These are phyloP conservation scores for Globisporangium ultimum DNA, from an alignment of 352 stramenopile genomes.

Conservation along the genomic window DNA sequence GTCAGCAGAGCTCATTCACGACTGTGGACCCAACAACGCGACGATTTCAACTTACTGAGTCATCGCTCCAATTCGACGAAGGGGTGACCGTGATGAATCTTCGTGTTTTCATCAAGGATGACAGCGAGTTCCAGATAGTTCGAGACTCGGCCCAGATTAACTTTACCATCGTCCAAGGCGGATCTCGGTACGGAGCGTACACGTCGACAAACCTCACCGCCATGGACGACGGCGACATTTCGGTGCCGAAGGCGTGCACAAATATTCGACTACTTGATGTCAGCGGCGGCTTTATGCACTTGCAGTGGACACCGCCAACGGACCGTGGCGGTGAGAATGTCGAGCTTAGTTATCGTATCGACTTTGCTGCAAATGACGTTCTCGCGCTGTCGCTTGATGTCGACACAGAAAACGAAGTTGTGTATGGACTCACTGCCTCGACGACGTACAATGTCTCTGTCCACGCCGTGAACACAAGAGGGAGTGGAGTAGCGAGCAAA, in stretches of 20 bases:
- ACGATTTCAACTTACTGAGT: constrained; percentile 34
- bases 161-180: constrained; percentile 38
- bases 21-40: too few relatives aligned
- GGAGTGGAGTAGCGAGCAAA: constrained; percentile 19
- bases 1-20: constrained; percentile 15
- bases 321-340: constrained; percentile 33
- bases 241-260: constrained; percentile 36
- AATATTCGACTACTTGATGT: constrained; percentile 17
- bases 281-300: constrained; percentile 36
- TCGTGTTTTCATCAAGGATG: constrained; percentile 29
- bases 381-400: constrained; percentile 9
- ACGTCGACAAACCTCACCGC: constrained; percentile 29
- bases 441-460: constrained; percentile 46
- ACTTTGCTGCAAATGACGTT: constrained; percentile 12
- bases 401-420: constrained; percentile 4
- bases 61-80: constrained; percentile 29
- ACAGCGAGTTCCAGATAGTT: constrained; percentile 36
- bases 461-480: constrained; percentile 26
- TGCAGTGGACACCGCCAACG: constrained; percentile 38
- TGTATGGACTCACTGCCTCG: constrained; percentile 45
- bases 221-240: constrained; percentile 53
- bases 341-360: constrained; percentile 25
- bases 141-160: constrained; percentile 33
- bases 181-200: constrained; percentile 21
- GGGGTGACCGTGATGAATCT: constrained; percentile 19